Percentiles rank a stretch among this genome's conserved stretches.
These are phyloP conservation scores for Mortierella sp. DNA, from an alignment of 371 early-diverging fungal species.

Conservation along the genomic window DNA sequence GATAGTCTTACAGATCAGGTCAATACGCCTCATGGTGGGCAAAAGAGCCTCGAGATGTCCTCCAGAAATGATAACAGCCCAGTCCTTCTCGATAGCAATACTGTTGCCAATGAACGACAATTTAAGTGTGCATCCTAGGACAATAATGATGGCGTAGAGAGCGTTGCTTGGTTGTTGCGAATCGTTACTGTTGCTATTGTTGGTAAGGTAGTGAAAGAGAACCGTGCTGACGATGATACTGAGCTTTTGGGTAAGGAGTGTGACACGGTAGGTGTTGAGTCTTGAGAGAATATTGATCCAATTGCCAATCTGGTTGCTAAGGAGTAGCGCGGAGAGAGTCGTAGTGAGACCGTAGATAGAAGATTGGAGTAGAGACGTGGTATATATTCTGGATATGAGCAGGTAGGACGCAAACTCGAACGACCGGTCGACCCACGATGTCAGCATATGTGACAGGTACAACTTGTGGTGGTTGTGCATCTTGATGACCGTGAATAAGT, in stretches of 20 bases:
- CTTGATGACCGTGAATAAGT: not conserved
- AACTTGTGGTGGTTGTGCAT: not conserved
- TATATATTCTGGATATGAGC: constrained; percentile 37
- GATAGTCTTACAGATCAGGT: constrained; percentile 44
- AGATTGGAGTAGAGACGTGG: constrained; percentile 24
- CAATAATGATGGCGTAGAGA: constrained; percentile 24
- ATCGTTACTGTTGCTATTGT: not conserved
- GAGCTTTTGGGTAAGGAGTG: constrained; percentile 31
- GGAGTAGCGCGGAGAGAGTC: constrained; percentile 18
- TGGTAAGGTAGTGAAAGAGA: constrained; percentile 29
- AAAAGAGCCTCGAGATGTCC: constrained; percentile 38
- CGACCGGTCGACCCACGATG: constrained; percentile 34
- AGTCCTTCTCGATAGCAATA: constrained; percentile 47
- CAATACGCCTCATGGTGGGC: constrained; percentile 48
- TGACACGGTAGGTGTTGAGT: constrained; percentile 33
- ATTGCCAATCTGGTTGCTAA: constrained; percentile 48
- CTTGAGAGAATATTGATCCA: constrained; percentile 49
- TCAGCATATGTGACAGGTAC: not conserved
- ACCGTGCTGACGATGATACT: constrained; percentile 29
- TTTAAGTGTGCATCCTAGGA: constrained; percentile 40
- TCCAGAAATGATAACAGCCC: constrained; percentile 43
- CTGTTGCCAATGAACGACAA: constrained; percentile 42
- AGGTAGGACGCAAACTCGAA: constrained; percentile 44
- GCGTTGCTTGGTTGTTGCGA: not conserved
- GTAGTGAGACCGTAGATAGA: constrained; percentile 41